A percentile compares a stretch with the other conserved stretches of the same genome.
These are phyloP conservation scores for Trichoderma simmonsii DNA, from an alignment of 2,329 filamentous ascomycete species.

Conservation along the genomic window DNA sequence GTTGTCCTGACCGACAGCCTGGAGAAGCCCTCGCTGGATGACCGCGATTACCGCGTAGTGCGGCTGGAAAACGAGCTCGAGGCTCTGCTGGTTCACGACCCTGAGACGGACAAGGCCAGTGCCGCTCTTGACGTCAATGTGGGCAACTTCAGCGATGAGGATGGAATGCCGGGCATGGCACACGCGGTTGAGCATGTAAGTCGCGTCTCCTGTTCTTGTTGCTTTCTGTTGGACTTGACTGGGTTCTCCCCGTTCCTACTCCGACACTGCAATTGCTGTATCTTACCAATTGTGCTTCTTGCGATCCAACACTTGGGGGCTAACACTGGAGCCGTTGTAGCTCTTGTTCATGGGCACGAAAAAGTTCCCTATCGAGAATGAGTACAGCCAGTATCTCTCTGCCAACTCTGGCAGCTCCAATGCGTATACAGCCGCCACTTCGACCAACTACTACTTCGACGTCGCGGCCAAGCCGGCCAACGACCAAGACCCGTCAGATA, in stretches of 20 bases:
- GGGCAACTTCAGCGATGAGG: constrained; percentile 88
- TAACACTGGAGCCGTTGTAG: constrained; percentile 33
- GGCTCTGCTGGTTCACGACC: constrained; percentile 87
- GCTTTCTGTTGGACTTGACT: background rate
- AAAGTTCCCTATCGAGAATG: constrained; percentile 95
- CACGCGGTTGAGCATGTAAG: constrained; percentile 88
- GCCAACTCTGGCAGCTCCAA: constrained; percentile 90
- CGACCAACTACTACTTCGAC: constrained; percentile 98
- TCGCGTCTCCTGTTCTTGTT: background rate
- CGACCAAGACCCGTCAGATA: constrained; percentile 51
- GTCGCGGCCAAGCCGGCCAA: constrained; percentile 76
- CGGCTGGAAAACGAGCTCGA: constrained; percentile 83
- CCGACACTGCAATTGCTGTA: background rate
- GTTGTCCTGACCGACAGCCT: constrained; percentile 62
- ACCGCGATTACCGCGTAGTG: constrained; percentile 84
- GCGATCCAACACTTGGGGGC: background rate
- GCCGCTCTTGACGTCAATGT: constrained; percentile 95
- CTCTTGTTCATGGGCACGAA: constrained; percentile 97
- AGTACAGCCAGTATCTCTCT: constrained; percentile 89
- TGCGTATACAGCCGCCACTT: constrained; percentile 88
- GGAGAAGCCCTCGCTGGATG: constrained; percentile 81
- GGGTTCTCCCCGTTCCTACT: background rate
- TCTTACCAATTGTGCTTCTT: background rate
- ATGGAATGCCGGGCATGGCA: constrained; percentile 89
- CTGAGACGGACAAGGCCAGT: constrained; percentile 93